These are phyloP conservation scores for Castanea sativa DNA, from an alignment of 306 rosid species.

Conservation along the genomic window DNA sequence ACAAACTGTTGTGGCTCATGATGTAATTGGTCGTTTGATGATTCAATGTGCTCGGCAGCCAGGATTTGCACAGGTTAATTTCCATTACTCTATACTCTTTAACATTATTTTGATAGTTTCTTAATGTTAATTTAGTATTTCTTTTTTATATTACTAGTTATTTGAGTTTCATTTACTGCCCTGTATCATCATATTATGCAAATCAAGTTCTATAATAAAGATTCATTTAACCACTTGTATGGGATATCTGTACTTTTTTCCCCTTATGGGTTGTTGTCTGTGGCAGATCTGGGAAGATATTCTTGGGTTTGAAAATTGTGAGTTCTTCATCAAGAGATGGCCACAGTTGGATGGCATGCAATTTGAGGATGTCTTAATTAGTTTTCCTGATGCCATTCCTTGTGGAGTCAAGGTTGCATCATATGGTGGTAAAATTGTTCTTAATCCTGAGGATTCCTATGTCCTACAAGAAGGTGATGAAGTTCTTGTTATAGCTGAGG, in stretches of 20 bases:
- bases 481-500: slow-evolving; percentile 90
- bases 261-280: slow-evolving; percentile 18
- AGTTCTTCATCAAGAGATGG: slow-evolving; percentile 92
- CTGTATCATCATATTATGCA: slow-evolving; percentile 7
- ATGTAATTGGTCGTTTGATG: slow-evolving; percentile 95
- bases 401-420: slow-evolving; percentile 89
- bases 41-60: slow-evolving; percentile 95
- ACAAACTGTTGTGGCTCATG: slow-evolving; percentile 95
- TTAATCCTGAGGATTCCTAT: slow-evolving; percentile 84
- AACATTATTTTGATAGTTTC: not conserved
- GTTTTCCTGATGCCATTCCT: slow-evolving; percentile 89
- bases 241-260: slow-evolving; percentile 3
- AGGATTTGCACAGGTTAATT: slow-evolving; percentile 86
- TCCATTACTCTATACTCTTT: slow-evolving; percentile 12
- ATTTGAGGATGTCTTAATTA: slow-evolving; percentile 71
- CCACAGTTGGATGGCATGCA: slow-evolving; percentile 76
- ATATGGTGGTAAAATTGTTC: slow-evolving; percentile 69
- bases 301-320: slow-evolving; percentile 93
- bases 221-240: not conserved
- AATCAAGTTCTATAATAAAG: slow-evolving; percentile 13
- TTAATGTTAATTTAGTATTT: too few species aligned
- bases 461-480: slow-evolving; percentile 85
- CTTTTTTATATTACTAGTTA: not conserved
- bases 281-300: slow-evolving; percentile 95
- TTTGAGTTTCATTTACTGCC: not conserved